Percentiles rank a stretch among this genome's conserved stretches.
Evolutionary conservation across 1,139 yeast species (phyloP).

Genomic region (Yamadazyma sp.): DNA sequence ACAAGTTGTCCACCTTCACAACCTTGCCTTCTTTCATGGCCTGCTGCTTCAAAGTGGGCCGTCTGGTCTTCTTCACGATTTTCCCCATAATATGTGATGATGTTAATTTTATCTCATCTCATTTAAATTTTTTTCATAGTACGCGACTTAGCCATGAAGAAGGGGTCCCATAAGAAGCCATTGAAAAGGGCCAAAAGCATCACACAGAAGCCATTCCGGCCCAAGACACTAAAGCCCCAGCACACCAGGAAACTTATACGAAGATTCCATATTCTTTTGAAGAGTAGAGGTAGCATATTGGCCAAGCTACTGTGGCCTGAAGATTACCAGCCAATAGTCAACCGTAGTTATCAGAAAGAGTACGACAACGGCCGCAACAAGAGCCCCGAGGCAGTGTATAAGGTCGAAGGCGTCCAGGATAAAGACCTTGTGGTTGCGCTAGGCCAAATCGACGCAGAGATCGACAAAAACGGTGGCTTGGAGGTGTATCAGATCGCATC

Average conservation of each 20-base stretch:
- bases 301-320: constrained; percentile 20
- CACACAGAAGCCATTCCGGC: constrained; percentile 19
- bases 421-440: constrained; percentile 27
- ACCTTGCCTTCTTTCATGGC: constrained; percentile 32
- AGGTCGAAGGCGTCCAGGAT: constrained; percentile 20
- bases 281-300: constrained; percentile 44
- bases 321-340: constrained; percentile 6
- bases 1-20: constrained; percentile 44
- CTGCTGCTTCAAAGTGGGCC: constrained; percentile 8
- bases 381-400: constrained; percentile 18
- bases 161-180: background rate
- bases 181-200: constrained; percentile 14
- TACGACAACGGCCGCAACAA: constrained; percentile 20
- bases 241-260: constrained; percentile 67
- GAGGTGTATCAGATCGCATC: constrained; percentile 85
- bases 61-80: constrained; percentile 1
- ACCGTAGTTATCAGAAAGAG: constrained; percentile 4
- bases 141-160: too few relatives aligned
- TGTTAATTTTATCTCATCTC: background rate
- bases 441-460: constrained; percentile 28
- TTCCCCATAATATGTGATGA: background rate
- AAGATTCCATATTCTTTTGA: constrained; percentile 63
- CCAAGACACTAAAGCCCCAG: constrained; percentile 57
- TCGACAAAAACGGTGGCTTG: constrained; percentile 57
- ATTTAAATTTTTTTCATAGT: background rate